Percentiles rank a stretch among this genome's conserved stretches.
These are phyloP conservation scores for Cyberlindnera americana DNA, from an alignment of 805 yeast species.

Conservation along the genomic window DNA sequence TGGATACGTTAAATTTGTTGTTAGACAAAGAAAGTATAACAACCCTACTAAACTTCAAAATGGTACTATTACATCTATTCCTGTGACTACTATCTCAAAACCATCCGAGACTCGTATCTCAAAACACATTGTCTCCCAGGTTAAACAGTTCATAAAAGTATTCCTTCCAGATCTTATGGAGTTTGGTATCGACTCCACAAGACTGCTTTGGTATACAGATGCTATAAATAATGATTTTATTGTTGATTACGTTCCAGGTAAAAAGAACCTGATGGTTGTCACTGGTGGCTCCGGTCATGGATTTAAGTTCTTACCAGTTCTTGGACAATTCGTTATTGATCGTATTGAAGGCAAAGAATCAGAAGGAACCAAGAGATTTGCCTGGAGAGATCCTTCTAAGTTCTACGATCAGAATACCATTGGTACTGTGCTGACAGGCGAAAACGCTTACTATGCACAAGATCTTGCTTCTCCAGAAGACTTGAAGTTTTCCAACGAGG, in stretches of 20 bases:
- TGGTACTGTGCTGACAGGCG: constrained; percentile 16
- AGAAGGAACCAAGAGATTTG: constrained; percentile 30
- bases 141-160: constrained; percentile 16
- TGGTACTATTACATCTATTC: constrained; percentile 30
- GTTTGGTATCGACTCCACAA: constrained; percentile 17
- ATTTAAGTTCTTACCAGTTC: constrained; percentile 33
- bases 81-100: constrained; percentile 27
- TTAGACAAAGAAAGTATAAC: constrained; percentile 34
- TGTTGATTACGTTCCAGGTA: constrained; percentile 27
- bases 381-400: constrained; percentile 31
- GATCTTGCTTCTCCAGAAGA: constrained; percentile 21
- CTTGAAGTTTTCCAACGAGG: constrained; percentile 16
- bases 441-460: constrained; percentile 33
- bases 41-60: constrained; percentile 27
- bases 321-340: constrained; percentile 31
- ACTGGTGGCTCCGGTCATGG: constrained; percentile 37
- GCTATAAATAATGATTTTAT: constrained; percentile 32
- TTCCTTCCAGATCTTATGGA: constrained; percentile 21
- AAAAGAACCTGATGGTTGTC: constrained; percentile 28
- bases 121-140: constrained; percentile 27
- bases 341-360: constrained; percentile 32
- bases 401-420: constrained; percentile 28
- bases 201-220: constrained; percentile 39
- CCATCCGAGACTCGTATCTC: constrained; percentile 26
- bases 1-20: constrained; percentile 34